Evolutionary conservation across 768 basidiomycete species (phyloP).

Genomic region (Tubosaeta sp.): DNA sequence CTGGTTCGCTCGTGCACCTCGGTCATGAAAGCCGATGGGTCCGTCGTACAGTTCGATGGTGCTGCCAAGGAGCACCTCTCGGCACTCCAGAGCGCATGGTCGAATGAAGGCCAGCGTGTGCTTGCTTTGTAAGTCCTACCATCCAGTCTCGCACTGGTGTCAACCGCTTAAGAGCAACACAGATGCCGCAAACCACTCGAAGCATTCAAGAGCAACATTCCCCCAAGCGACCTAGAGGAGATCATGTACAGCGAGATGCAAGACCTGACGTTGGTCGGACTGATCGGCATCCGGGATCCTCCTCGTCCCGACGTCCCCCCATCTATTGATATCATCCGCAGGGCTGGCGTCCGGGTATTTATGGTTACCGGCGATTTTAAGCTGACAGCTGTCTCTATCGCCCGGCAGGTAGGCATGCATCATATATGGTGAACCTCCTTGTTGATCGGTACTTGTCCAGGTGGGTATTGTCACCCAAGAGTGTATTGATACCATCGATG

Average conservation of each 20-base stretch:
- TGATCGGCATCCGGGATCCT: conserved; percentile 53
- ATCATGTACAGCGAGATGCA: conserved; percentile 35
- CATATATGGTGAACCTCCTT: background rate
- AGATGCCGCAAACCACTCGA: conserved; percentile 28
- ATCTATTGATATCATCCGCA: conserved; percentile 43
- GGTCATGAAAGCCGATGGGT: conserved; percentile 31
- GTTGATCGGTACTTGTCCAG: conserved; percentile 14
- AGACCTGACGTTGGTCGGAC: conserved; percentile 44
- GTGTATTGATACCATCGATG: conserved; percentile 32
- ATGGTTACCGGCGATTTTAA: conserved; percentile 59
- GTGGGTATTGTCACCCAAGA: conserved; percentile 42
- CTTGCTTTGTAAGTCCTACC: conserved; percentile 37
- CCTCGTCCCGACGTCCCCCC: conserved; percentile 46
- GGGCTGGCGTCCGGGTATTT: conserved; percentile 51
- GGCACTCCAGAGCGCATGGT: conserved; percentile 38
- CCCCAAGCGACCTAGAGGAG: conserved; percentile 33
- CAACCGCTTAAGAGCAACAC: background rate
- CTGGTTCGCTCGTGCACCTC: conserved; percentile 38
- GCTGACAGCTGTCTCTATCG: conserved; percentile 51
- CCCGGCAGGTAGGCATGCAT: conserved; percentile 34
- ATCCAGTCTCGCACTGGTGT: conserved; percentile 14
- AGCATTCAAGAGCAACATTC: conserved; percentile 23
- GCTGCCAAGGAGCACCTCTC: conserved; percentile 16
- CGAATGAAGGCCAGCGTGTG: conserved; percentile 50
- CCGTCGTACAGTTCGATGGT: conserved; percentile 30